Evolutionary conservation across 352 stramenopile species (phyloP).

Genomic region (Phytopythium boreale): DNA sequence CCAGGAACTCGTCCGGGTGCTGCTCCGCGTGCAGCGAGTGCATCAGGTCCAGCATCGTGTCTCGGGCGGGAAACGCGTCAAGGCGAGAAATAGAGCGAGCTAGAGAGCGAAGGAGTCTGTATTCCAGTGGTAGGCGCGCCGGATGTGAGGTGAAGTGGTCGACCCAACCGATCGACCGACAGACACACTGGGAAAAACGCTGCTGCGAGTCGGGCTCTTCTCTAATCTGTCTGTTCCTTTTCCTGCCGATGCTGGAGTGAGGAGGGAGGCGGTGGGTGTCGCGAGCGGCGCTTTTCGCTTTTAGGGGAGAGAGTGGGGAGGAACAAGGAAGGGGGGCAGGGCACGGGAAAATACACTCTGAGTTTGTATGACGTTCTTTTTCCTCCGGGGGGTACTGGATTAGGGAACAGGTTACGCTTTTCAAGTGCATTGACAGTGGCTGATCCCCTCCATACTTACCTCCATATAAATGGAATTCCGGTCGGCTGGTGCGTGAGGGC

Average conservation of each 20-base stretch:
- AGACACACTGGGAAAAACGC: not conserved
- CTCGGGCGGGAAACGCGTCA: constrained; percentile 1
- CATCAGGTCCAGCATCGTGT: constrained; percentile 28
- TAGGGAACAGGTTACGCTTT: not conserved
- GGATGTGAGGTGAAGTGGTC: not conserved
- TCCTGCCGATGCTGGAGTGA: constrained; percentile 10
- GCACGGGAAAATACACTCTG: not conserved
- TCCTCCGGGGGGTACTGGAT: not conserved
- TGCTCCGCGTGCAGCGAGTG: constrained; percentile 18
- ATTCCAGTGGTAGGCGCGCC: not conserved
- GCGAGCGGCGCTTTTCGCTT: not conserved
- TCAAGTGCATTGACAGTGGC: not conserved
- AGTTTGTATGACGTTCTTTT: not conserved
- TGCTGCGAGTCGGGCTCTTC: not conserved
- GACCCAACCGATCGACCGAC: not conserved
- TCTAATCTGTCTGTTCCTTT: constrained; percentile 6
- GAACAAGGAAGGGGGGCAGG: constrained; percentile 7
- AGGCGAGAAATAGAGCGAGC: constrained; percentile 4
- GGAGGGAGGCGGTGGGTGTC: not conserved
- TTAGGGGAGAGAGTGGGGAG: not conserved
- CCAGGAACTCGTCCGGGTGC: constrained; percentile 16
- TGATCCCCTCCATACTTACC: not conserved
- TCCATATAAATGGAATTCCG: not conserved
- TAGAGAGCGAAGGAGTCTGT: not conserved
- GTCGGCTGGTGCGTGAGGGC: not conserved